Evolutionary conservation across 192 early-diverging fungal species (phyloP), one percentile per base, ranked within the genome.

Genomic region (Tieghemiomyces parasiticus): DNA sequence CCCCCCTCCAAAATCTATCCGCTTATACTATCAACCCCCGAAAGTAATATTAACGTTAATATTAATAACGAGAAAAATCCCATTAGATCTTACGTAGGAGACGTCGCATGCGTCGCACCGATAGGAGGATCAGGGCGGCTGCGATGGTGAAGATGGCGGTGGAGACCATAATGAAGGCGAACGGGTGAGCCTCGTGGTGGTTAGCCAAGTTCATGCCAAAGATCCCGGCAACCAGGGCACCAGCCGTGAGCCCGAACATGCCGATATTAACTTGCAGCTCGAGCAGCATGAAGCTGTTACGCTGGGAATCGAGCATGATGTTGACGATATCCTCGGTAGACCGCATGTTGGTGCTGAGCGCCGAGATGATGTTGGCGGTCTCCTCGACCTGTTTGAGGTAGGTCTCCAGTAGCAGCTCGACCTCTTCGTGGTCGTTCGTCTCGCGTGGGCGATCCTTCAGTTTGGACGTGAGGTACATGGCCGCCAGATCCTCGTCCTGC

Each of bases 131-230:
- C 26, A 30, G 13, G 20, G 26, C 24, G 26, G 30, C 14, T 13
- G 26, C 50, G 20, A 52, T 52, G 22, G 22, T 28, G 30, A 52
- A 25, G 24, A 52, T 52, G 26, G 26, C 19, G 0, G 50, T 29
- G 14, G 50, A 24, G 50, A 93, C 82, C 13, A 77, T 63, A 12
- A 71, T 67, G 68, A 93, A 93, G 0, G 82, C 83, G 42, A 73
- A 68, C 0, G 86, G 83, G 22, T 82, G 69, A 12, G 67, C 65
- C 59, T 95, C 92, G 33, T 91, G 67, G 49, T 75, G 74, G 55
- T 79, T 89, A 51, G 78, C 66, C 58, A 95, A 69, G 70, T 95
- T 95, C 92, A 95, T 95, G 28, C 92, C 92, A 61, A 92, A 89
- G 10, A 95, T 59, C 33, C 81, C 74, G 0, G 87, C 83, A 52